Percentiles rank a stretch among this genome's conserved stretches.
Conservation (phyloP, 805 yeast genomes). For the Candida loeiensis region DNA sequence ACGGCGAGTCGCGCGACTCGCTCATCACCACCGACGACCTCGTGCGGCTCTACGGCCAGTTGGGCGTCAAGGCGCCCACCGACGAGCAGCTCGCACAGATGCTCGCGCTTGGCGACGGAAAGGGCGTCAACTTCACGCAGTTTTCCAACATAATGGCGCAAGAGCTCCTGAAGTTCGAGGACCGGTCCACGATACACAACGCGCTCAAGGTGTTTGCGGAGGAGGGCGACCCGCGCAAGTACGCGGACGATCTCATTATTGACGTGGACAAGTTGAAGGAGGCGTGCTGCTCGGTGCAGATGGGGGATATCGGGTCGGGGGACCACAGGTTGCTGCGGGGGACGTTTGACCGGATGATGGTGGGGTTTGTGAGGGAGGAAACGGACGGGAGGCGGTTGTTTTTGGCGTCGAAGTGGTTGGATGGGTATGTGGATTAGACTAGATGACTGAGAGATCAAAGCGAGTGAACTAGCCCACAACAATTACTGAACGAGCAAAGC, state of each 20-base stretch:
- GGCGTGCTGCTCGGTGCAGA: slow-evolving; percentile 43
- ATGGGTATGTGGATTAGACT: slow-evolving; percentile 41
- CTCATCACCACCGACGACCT: slow-evolving; percentile 55
- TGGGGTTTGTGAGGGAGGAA: slow-evolving; percentile 53
- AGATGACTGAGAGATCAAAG: no score
- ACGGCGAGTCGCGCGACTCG: slow-evolving; percentile 74
- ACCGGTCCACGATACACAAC: slow-evolving; percentile 46
- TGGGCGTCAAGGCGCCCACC: slow-evolving; percentile 47
- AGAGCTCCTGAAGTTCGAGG: slow-evolving; percentile 50
- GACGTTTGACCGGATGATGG: slow-evolving; percentile 50
- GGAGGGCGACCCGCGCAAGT: slow-evolving; percentile 18
- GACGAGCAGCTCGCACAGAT: slow-evolving; percentile 46
- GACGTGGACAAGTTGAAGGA: slow-evolving; percentile 48
- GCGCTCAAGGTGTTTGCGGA: slow-evolving; percentile 57
- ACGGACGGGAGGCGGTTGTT: slow-evolving; percentile 59
- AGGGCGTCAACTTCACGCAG: slow-evolving; percentile 54
- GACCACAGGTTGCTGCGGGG: slow-evolving; percentile 38
- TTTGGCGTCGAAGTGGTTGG: slow-evolving; percentile 60
- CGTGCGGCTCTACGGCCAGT: slow-evolving; percentile 46
- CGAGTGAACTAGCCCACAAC: neutral
- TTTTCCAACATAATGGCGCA: slow-evolving; percentile 62
- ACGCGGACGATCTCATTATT: slow-evolving; percentile 38
- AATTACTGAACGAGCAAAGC: no score
- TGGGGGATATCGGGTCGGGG: slow-evolving; percentile 46
- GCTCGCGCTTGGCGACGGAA: slow-evolving; percentile 34